phyloP scores from a whole-genome alignment of 139 green algal genomes.

The Chara braunii region DNA sequence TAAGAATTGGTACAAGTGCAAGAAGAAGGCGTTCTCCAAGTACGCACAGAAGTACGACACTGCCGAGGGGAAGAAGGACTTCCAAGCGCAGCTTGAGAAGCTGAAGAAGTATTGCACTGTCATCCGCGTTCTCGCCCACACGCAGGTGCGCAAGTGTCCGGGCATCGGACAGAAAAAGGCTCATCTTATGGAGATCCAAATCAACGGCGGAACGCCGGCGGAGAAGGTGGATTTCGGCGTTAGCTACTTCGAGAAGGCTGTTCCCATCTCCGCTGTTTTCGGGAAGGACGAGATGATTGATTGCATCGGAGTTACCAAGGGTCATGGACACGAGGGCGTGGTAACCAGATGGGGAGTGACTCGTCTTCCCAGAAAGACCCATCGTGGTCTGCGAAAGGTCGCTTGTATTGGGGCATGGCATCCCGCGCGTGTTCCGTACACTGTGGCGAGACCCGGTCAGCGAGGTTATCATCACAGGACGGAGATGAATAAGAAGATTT shows the following conservation, averaged over 20 bases:
- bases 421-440: conserved; percentile 91
- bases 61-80: conserved; percentile 66
- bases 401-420: conserved; percentile 98
- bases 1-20: conserved; percentile 98
- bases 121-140: conserved; percentile 36
- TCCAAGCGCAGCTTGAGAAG: conserved; percentile 79
- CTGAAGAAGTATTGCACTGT: conserved; percentile 90
- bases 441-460: conserved; percentile 90
- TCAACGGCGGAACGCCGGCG: conserved; percentile 84
- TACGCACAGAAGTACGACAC: conserved; percentile 93
- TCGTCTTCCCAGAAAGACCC: conserved; percentile 97
- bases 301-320: conserved; percentile 93
- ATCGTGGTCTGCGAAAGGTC: conserved; percentile 98
- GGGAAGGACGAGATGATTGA: conserved; percentile 95
- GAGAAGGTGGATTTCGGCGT: conserved; percentile 96
- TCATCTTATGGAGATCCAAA: conserved; percentile 97
- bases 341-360: conserved; percentile 96
- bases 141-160: conserved; percentile 59
- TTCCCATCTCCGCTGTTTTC: conserved; percentile 83
- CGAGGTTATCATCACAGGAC: conserved; percentile 96
- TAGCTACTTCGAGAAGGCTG: conserved; percentile 86
- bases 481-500: conserved; percentile 99
- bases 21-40: conserved; percentile 99
- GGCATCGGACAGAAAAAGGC: conserved; percentile 85
- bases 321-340: conserved; percentile 92